Conservation (phyloP, 257 asterid genomes). For the Solanum gandarillasii region DNA sequence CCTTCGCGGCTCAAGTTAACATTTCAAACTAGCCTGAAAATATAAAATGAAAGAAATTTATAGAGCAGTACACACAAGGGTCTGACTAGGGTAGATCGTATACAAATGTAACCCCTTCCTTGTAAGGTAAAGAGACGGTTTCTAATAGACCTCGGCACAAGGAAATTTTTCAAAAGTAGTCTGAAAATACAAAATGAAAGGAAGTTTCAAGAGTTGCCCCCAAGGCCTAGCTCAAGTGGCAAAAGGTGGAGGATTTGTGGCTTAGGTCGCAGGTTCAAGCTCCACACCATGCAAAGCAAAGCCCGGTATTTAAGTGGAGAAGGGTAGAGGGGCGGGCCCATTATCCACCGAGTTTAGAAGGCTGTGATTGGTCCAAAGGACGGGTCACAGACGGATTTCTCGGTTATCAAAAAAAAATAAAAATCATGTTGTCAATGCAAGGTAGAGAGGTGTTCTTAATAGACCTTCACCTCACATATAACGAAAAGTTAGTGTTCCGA, state of each 20-base stretch:
- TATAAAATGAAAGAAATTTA: neutral
- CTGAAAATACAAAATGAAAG: neutral
- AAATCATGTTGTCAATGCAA: neutral
- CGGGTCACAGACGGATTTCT: too few species aligned
- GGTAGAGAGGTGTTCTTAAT: neutral
- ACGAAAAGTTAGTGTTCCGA: neutral
- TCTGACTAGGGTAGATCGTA: neutral
- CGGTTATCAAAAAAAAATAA: too few species aligned
- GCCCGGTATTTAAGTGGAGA: too few species aligned
- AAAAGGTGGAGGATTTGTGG: too few species aligned
- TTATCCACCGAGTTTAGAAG: too few species aligned
- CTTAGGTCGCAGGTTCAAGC: too few species aligned
- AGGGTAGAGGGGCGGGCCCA: too few species aligned
- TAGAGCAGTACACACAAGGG: neutral
- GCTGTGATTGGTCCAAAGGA: too few species aligned
- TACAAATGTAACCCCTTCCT: neutral
- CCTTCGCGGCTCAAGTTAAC: neutral
- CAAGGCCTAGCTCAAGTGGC: too few species aligned
- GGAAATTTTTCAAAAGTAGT: neutral
- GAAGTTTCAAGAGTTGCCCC: neutral
- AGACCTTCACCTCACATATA: neutral
- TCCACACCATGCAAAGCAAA: too few species aligned
- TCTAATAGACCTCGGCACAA: too few species aligned
- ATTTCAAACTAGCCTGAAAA: neutral
- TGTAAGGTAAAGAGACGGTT: neutral